Evolutionary conservation across 306 rosid species (phyloP).

Genomic region (Dicorynia guianensis): DNA sequence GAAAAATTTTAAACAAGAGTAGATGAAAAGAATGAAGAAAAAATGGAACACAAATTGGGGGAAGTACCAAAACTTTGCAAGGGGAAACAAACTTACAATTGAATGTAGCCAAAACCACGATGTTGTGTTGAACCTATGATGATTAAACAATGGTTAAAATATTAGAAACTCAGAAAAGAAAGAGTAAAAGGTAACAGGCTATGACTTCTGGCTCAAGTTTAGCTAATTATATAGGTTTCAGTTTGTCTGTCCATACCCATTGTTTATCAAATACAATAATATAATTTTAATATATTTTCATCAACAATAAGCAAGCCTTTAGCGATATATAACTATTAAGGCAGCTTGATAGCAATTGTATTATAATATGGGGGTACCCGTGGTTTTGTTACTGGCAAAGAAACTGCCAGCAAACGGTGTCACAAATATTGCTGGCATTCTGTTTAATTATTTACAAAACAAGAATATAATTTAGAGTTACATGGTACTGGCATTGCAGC

Average conservation of each 20-base stretch:
- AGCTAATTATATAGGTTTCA: no score
- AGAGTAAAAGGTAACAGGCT: neutral
- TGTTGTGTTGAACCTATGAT: constrained; percentile 78
- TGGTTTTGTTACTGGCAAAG: neutral
- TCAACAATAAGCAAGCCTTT: neutral
- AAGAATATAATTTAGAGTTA: neutral
- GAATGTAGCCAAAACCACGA: constrained; percentile 85
- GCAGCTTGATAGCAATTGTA: no score
- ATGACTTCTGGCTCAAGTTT: neutral
- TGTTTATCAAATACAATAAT: constrained; percentile 8
- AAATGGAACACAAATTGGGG: neutral
- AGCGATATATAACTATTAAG: neutral
- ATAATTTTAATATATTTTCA: neutral
- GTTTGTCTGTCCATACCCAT: neutral
- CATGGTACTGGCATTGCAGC: neutral
- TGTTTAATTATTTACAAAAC: neutral
- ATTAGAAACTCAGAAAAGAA: neutral
- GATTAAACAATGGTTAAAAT: constrained; percentile 30
- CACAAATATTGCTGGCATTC: neutral
- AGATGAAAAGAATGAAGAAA: neutral
- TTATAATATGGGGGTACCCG: neutral
- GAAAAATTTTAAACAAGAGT: no score
- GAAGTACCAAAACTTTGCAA: neutral
- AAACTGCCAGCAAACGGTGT: neutral
- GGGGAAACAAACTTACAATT: constrained; percentile 67